Evolutionary conservation across 345 rosid genomes (phyloP), one percentile per base, ranked within the genome.

Genomic region (Heritiera littoralis): DNA sequence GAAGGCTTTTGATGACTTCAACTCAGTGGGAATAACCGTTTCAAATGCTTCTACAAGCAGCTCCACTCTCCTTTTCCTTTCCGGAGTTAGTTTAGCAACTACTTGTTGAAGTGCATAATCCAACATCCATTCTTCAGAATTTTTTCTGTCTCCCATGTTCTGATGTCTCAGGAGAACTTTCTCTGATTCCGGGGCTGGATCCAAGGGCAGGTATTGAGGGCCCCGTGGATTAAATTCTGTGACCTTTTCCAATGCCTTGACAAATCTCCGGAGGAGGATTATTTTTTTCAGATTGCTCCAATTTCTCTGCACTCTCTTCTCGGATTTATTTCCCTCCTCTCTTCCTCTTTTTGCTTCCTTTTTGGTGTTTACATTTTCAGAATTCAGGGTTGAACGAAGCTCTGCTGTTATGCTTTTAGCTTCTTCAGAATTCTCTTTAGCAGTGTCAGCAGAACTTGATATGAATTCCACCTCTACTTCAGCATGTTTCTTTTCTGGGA

Each of bases 31-130:
- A 56, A 83, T 88, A 61, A 95, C 88, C 4, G 92, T 80, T 88
- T 96, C 98, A 67, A 96, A 96, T 59, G 99, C 99, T 85, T 94
- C 94, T 2, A 92, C 91, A 6, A 96, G 91, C 79, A 94, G 79
- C 79, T 85, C 86, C 75, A 96, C 99, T 84, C 92, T 94, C 79
- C 90, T 88, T 83, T 85, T 90, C 80, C 97, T 84, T 48, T 92
- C 95, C 48, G 98, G 97, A 63, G 93, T 92, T 71, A 96, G 89
- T 82, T 86, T 86, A 4, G 97, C 83, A 78, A 96, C 95, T 48
- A 89, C 98, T 70, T 78, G 88, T 86, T 86, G 97, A 79, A 96
- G 92, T 43, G 97, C 88, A 77, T 86, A 83, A 84, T 96, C 97
- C 13, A 94, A 91, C 97, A 94, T 94, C 96, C 98, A 96, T 80